Percentiles rank a stretch among this genome's conserved stretches.
Conservation (phyloP, 345 rosid species). For the Trapa incisa region DNA sequence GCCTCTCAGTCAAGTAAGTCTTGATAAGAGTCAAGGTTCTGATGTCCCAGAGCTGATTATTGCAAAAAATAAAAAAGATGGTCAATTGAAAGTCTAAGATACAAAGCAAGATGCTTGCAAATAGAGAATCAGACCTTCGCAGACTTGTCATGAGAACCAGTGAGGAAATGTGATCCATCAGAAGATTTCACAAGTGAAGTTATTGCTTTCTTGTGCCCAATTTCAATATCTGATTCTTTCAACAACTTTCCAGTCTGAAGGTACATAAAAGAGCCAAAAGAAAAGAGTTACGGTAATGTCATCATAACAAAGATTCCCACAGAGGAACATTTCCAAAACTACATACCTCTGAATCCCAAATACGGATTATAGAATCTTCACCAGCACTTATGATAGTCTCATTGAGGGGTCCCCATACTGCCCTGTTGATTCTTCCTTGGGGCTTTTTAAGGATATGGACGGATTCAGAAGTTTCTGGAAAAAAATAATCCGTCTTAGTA, state of each 20-base stretch:
- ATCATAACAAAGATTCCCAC: neutral
- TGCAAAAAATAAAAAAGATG: slow-evolving; percentile 8
- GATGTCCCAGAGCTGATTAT: slow-evolving; percentile 75
- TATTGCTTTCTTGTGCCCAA: slow-evolving; percentile 74
- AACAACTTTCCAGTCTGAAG: slow-evolving; percentile 80
- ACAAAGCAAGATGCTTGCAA: neutral
- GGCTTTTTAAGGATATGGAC: slow-evolving; percentile 50
- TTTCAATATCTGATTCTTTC: slow-evolving; percentile 52
- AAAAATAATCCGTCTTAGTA: neutral
- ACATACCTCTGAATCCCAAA: slow-evolving; percentile 90
- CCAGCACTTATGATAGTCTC: slow-evolving; percentile 72
- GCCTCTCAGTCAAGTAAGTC: slow-evolving; percentile 77
- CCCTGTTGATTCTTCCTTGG: slow-evolving; percentile 77
- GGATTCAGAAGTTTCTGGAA: slow-evolving; percentile 60
- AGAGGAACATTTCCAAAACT: neutral
- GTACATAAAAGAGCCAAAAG: neutral
- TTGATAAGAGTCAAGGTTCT: slow-evolving; percentile 78
- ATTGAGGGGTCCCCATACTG: slow-evolving; percentile 93
- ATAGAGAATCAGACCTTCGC: slow-evolving; percentile 46
- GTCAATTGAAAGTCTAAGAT: too few species aligned
- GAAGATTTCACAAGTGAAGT: slow-evolving; percentile 69
- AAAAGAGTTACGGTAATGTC: neutral
- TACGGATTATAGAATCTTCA: slow-evolving; percentile 70
- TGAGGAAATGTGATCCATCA: slow-evolving; percentile 77
- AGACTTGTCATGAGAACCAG: slow-evolving; percentile 90